Percentiles rank a stretch among this genome's conserved stretches.
These are phyloP conservation scores for Monosporascus cannonballus DNA, from an alignment of 2,329 filamentous ascomycete genomes.

Conservation along the genomic window DNA sequence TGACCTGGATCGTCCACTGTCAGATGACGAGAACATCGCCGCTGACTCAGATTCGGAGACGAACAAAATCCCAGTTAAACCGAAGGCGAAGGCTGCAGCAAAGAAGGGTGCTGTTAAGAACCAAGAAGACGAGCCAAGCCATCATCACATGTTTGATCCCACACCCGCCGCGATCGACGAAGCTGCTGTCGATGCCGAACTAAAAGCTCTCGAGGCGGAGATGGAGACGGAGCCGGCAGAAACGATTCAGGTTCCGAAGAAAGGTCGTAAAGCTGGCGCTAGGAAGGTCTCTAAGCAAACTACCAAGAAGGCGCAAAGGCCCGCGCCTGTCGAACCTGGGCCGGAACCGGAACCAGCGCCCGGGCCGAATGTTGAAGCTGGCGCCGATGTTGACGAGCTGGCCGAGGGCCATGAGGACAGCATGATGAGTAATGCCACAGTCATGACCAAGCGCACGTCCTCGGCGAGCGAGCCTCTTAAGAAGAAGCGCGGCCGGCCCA, in stretches of 20 bases:
- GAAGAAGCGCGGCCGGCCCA: constrained; percentile 28
- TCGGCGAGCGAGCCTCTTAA: constrained; percentile 13
- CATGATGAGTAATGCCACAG: constrained; percentile 35
- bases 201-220: constrained; percentile 43
- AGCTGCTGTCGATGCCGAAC: constrained; percentile 43
- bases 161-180: constrained; percentile 39
- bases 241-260: constrained; percentile 43
- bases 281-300: constrained; percentile 48
- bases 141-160: constrained; percentile 50
- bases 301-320: constrained; percentile 35
- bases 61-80: constrained; percentile 27
- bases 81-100: constrained; percentile 20
- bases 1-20: constrained; percentile 53
- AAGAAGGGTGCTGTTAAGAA: constrained; percentile 20
- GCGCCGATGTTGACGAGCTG: constrained; percentile 22
- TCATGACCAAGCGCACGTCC: constrained; percentile 30
- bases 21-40: constrained; percentile 45
- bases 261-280: constrained; percentile 43
- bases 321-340: constrained; percentile 19
- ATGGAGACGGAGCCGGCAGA: constrained; percentile 37
- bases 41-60: constrained; percentile 41
- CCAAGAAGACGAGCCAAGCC: constrained; percentile 24
- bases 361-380: constrained; percentile 6
- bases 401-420: constrained; percentile 33
- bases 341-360: constrained; percentile 16